A percentile compares a stretch with the other conserved stretches of the same genome.
Evolutionary conservation across 2,329 filamentous ascomycete species (phyloP).

Genomic region (Coniochaeta pulveracea): DNA sequence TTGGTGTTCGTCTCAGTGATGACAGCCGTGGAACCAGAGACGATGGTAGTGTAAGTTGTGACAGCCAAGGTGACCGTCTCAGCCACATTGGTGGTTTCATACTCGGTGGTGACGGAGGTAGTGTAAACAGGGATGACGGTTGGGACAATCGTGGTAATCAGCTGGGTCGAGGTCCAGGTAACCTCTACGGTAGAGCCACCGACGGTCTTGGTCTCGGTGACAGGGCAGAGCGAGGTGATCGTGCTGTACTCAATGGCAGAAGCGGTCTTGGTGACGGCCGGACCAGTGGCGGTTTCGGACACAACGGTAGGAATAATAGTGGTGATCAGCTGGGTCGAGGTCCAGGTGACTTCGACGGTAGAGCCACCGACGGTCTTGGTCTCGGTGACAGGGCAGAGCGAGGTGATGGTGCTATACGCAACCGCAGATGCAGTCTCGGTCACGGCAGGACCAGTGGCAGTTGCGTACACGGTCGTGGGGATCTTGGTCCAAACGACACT

Average conservation of each 20-base stretch:
- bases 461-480: constrained; percentile 14
- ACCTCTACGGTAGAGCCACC: constrained; percentile 27
- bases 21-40: constrained; percentile 26
- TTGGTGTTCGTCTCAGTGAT: constrained; percentile 30
- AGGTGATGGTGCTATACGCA: constrained; percentile 30
- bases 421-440: constrained; percentile 25
- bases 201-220: constrained; percentile 32
- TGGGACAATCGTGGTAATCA: constrained; percentile 18
- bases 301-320: constrained; percentile 18
- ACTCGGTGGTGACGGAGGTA: constrained; percentile 20
- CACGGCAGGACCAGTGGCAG: constrained; percentile 17
- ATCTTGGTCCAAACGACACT: constrained; percentile 23
- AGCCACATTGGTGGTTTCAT: constrained; percentile 24
- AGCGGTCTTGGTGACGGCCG: constrained; percentile 24
- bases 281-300: constrained; percentile 22
- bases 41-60: constrained; percentile 29
- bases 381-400: constrained; percentile 31
- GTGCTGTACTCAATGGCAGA: constrained; percentile 28
- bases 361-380: constrained; percentile 30
- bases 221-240: constrained; percentile 29
- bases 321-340: constrained; percentile 24
- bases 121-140: constrained; percentile 22
- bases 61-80: constrained; percentile 26
- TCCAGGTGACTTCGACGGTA: constrained; percentile 26
- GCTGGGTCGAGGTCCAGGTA: constrained; percentile 27